Percentiles rank a stretch among this genome's conserved stretches.
These are phyloP conservation scores for Hordeum pubiflorum DNA, from an alignment of 202 grass and related monocot genomes.

Conservation along the genomic window DNA sequence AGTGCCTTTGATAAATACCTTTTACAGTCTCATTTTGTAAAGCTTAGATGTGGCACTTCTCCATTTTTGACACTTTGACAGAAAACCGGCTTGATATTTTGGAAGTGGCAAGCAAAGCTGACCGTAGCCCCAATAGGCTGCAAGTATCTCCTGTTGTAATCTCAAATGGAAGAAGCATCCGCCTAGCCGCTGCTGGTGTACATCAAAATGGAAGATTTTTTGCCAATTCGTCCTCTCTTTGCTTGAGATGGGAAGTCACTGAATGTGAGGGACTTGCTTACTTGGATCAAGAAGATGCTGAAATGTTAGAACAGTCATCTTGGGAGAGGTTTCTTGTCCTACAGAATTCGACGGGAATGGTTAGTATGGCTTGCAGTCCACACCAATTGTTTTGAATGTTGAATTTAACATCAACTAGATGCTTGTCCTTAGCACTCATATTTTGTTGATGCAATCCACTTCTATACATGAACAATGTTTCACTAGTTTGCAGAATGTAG, in stretches of 20 bases:
- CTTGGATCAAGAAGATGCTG: constrained; percentile 40
- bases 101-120: constrained; percentile 56
- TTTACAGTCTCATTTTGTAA: neutral
- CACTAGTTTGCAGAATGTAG: neutral
- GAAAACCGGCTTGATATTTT: constrained; percentile 70
- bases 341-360: constrained; percentile 86
- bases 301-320: constrained; percentile 36
- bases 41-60: neutral
- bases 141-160: constrained; percentile 67
- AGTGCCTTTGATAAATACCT: neutral
- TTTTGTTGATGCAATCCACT: neutral
- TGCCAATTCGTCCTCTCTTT: constrained; percentile 92
- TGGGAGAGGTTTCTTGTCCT: constrained; percentile 93
- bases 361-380: constrained; percentile 27
- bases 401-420: neutral
- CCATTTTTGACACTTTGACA: constrained; percentile 31
- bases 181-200: constrained; percentile 67
- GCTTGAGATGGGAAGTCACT: constrained; percentile 66
- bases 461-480: neutral
- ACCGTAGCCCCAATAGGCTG: constrained; percentile 61
- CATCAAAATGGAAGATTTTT: constrained; percentile 66
- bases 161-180: constrained; percentile 73
- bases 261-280: constrained; percentile 72
- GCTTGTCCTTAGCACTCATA: neutral
- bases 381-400: neutral